phyloP scores from a whole-genome alignment of 352 stramenopile species.

The Phytophthora tubulina region DNA sequence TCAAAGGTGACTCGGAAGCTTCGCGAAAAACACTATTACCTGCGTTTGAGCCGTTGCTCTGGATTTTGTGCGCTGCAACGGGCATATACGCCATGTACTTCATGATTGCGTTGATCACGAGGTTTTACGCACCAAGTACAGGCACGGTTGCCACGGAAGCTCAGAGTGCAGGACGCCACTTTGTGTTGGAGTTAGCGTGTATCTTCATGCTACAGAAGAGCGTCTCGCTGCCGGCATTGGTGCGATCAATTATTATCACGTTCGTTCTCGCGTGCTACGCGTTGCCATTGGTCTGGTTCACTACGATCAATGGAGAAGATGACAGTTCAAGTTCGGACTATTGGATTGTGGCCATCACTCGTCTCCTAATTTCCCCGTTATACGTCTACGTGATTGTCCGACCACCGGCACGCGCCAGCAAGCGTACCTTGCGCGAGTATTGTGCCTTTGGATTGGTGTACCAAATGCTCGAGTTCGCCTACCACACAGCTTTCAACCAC shows the following conservation, averaged over 20 bases:
- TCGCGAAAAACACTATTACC: constrained; percentile 61
- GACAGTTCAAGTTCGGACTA: constrained; percentile 30
- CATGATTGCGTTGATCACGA: constrained; percentile 33
- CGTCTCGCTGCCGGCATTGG: constrained; percentile 55
- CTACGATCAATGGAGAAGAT: constrained; percentile 22
- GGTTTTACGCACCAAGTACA: constrained; percentile 32
- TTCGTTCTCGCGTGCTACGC: constrained; percentile 49
- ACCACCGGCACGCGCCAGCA: constrained; percentile 57
- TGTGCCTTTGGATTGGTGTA: constrained; percentile 52
- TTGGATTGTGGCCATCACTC: constrained; percentile 41
- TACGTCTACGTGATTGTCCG: constrained; percentile 53
- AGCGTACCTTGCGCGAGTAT: constrained; percentile 54
- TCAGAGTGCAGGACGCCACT: constrained; percentile 54
- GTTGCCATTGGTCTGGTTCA: constrained; percentile 53
- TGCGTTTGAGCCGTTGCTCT: constrained; percentile 61
- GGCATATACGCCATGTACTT: constrained; percentile 49
- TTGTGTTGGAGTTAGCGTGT: constrained; percentile 54
- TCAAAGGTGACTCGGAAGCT: constrained; percentile 47
- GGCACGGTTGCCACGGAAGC: constrained; percentile 34
- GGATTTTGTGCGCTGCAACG: constrained; percentile 44
- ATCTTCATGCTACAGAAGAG: constrained; percentile 71
- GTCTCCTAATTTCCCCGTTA: constrained; percentile 38
- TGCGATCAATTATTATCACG: constrained; percentile 43
- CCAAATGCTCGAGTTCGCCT: constrained; percentile 48
- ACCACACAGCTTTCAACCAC: constrained; percentile 48